A percentile compares a stretch with the other conserved stretches of the same genome.
phyloP scores from a whole-genome alignment of 768 basidiomycete genomes.

The Amanita jacksonii region DNA sequence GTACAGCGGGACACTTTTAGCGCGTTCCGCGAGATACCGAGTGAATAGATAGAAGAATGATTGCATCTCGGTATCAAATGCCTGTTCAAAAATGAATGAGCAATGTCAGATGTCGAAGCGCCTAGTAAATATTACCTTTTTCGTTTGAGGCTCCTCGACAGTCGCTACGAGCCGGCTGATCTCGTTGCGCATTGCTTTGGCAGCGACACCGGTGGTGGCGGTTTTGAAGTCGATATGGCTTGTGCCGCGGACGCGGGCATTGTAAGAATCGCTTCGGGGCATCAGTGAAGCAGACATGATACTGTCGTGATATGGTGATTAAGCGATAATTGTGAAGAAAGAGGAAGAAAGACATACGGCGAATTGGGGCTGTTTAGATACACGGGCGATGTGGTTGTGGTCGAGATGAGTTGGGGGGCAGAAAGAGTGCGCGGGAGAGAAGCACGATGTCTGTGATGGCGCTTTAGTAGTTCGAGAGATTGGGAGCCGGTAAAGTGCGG shows the following conservation, averaged over 20 bases:
- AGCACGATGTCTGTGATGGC: slow-evolving; percentile 51
- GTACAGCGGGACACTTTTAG: slow-evolving; percentile 80
- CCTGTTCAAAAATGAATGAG: slow-evolving; percentile 31
- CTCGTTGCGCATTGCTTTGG: slow-evolving; percentile 98
- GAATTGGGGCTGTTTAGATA: slow-evolving; percentile 35
- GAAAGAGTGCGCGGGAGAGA: slow-evolving; percentile 37
- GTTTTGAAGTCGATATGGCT: slow-evolving; percentile 94
- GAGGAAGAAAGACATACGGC: slow-evolving; percentile 22
- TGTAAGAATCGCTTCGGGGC: slow-evolving; percentile 60
- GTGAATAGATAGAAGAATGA: slow-evolving; percentile 95
- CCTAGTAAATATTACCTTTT: slow-evolving; percentile 57
- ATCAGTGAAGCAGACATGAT: slow-evolving; percentile 48
- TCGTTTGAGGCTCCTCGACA: slow-evolving; percentile 69
- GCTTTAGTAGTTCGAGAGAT: slow-evolving; percentile 37
- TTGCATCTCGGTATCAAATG: slow-evolving; percentile 94
- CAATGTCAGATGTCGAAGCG: slow-evolving; percentile 9
- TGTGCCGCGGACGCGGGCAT: slow-evolving; percentile 63
- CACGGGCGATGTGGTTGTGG: slow-evolving; percentile 51
- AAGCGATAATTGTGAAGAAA: slow-evolving; percentile 11
- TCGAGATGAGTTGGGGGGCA: slow-evolving; percentile 53
- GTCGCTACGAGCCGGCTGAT: slow-evolving; percentile 87
- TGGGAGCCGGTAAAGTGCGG: slow-evolving; percentile 11
- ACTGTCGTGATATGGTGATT: slow-evolving; percentile 13
- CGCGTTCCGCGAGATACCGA: slow-evolving; percentile 84
- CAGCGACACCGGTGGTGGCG: slow-evolving; percentile 88